phyloP scores from a whole-genome alignment of 2,329 filamentous ascomycete species.

The Penicillium decumbens region DNA sequence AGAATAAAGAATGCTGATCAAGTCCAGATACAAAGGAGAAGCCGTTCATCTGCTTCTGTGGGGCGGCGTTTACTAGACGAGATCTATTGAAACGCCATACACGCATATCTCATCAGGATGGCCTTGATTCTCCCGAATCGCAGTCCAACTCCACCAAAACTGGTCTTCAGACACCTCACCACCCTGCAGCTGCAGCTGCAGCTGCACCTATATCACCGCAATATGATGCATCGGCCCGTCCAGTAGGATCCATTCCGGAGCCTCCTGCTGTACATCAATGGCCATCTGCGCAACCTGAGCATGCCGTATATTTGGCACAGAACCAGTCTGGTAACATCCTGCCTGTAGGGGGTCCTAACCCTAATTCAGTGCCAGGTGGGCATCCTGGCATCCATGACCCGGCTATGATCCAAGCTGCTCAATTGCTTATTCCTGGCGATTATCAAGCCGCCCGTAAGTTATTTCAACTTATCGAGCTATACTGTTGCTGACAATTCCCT shows the following conservation, averaged over 20 bases:
- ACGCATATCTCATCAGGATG: constrained; percentile 33
- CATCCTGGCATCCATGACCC: constrained; percentile 30
- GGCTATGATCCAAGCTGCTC: constrained; percentile 39
- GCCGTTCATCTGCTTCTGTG: constrained; percentile 36
- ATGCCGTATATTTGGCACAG: constrained; percentile 26
- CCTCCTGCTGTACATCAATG: constrained; percentile 25
- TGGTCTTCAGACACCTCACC: constrained; percentile 13
- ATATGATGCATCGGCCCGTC: constrained; percentile 22
- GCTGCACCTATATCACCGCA: constrained; percentile 16
- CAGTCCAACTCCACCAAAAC: constrained; percentile 23
- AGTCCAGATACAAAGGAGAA: constrained; percentile 35
- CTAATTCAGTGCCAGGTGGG: constrained; percentile 11
- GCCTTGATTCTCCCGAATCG: constrained; percentile 27
- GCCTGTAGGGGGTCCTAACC: constrained; percentile 11
- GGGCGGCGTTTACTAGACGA: constrained; percentile 34
- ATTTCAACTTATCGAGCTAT: not conserved
- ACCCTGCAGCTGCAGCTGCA: constrained; percentile 16
- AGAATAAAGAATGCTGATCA: constrained; percentile 8
- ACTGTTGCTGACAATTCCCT: constrained; percentile 5
- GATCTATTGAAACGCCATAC: constrained; percentile 35
- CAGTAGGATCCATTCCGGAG: constrained; percentile 22
- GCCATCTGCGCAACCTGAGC: constrained; percentile 21
- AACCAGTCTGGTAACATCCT: constrained; percentile 19
- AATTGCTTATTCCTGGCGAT: constrained; percentile 30
- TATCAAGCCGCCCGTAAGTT: constrained; percentile 25